Evolutionary conservation across 2,329 filamentous ascomycete genomes (phyloP), one percentile per base, ranked within the genome.

Genomic region (Colletotrichum tropicale): DNA sequence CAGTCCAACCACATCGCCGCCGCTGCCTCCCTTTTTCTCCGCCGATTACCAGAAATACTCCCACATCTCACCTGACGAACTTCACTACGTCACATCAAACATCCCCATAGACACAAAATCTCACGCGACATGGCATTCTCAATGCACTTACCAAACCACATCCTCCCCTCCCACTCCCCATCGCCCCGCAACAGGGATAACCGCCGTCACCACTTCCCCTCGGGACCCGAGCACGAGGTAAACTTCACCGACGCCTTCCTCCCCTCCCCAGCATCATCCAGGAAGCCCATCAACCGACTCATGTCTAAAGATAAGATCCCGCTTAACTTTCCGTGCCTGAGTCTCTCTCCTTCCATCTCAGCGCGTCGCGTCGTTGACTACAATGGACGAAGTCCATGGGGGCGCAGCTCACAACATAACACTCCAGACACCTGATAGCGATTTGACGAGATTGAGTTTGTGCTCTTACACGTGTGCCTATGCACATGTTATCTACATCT

Each of bases 71-170:
- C n/a, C n/a, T n/a, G n/a, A n/a, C n/a, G n/a, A n/a, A n/a, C n/a
- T n/a, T n/a, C n/a, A n/a, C n/a, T n/a, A n/a, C n/a, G n/a, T n/a
- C n/a, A n/a, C n/a, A n/a, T n/a, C n/a, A n/a, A n/a, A n/a, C n/a
- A n/a, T n/a, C n/a, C n/a, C n/a, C n/a, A n/a, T n/a, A n/a, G n/a
- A n/a, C n/a, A n/a, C n/a, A n/a, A n/a, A n/a, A 28, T 34, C 61
- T 65, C 21, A 66, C 62, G 62, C 26, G 36, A 66, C 61, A 65
- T 65, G 61, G 36, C 36, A 66, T 48, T 52, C 21, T 66, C 36
- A 66, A 66, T 66, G 62, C 36, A 36, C 38, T 66, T 66, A 66
- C 32, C 62, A 66, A 66, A 52, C n/a, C 21, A 48, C 34, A 52
- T 66, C n/a, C 62, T 30, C n/a, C 28, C 21, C 36, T 6, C 36